phyloP scores from a whole-genome alignment of 1,139 yeast species.

The Candida mesenterica region DNA sequence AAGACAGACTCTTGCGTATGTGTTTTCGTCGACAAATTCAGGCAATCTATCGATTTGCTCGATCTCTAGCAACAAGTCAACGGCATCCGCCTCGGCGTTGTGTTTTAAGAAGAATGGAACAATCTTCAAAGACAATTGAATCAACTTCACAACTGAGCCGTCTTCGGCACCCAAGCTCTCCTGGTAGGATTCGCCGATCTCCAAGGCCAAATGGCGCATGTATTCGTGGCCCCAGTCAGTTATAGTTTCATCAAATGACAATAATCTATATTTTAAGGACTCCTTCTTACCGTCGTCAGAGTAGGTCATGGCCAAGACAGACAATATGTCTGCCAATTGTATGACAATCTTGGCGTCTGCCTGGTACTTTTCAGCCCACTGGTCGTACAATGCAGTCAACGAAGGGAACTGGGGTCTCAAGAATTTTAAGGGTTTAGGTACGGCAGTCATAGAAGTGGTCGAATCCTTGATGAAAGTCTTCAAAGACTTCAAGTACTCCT shows the following conservation, averaged over 20 bases:
- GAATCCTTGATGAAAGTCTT: conserved; percentile 84
- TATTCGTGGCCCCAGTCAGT: conserved; percentile 98
- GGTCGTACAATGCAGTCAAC: conserved; percentile 61
- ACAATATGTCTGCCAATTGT: conserved; percentile 73
- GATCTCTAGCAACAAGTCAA: conserved; percentile 84
- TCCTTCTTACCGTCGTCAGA: conserved; percentile 82
- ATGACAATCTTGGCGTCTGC: conserved; percentile 20
- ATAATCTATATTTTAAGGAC: conserved; percentile 75
- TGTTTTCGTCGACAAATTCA: conserved; percentile 79
- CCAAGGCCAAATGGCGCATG: conserved; percentile 90
- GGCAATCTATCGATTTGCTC: conserved; percentile 84
- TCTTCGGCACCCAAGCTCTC: conserved; percentile 61
- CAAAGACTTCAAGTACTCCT: conserved; percentile 60
- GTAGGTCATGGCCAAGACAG: conserved; percentile 94
- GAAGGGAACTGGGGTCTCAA: conserved; percentile 81
- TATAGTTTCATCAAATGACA: conserved; percentile 59
- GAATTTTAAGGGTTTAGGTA: conserved; percentile 96
- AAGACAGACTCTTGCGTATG: conserved; percentile 85
- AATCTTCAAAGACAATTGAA: conserved; percentile 69
- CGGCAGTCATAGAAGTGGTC: conserved; percentile 98
- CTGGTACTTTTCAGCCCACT: conserved; percentile 57
- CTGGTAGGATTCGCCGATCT: conserved; percentile 85
- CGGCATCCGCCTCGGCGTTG: conserved; percentile 98
- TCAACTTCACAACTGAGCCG: conserved; percentile 42
- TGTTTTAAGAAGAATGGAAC: conserved; percentile 90